Evolutionary conservation across 306 rosid species (phyloP).

Genomic region (Quillaja saponaria): DNA sequence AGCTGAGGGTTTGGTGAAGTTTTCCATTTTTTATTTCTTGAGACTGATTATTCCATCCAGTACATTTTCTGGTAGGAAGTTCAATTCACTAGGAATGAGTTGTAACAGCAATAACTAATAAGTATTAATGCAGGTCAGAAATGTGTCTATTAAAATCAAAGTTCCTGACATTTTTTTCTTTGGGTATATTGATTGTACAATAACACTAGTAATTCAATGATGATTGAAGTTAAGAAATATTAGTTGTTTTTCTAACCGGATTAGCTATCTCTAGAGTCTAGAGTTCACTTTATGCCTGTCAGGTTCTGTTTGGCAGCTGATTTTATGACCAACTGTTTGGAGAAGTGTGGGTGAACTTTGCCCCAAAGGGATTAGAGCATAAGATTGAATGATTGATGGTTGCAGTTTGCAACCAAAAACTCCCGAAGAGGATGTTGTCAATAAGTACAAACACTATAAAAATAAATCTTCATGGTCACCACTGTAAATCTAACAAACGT

Average conservation of each 20-base stretch:
- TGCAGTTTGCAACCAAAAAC: too few species aligned
- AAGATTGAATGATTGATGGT: too few species aligned
- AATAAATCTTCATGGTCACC: too few species aligned
- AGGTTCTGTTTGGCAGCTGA: too few species aligned
- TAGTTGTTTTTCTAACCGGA: background rate
- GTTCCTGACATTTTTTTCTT: background rate
- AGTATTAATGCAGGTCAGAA: constrained; percentile 36
- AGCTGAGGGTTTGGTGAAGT: constrained; percentile 46
- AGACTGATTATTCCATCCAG: constrained; percentile 31
- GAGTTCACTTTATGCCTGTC: too few species aligned
- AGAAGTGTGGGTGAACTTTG: too few species aligned
- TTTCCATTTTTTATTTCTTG: constrained; percentile 42
- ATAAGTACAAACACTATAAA: too few species aligned
- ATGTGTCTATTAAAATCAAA: constrained; percentile 24
- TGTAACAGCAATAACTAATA: constrained; percentile 36
- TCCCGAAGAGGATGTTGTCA: too few species aligned
- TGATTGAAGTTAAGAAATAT: background rate
- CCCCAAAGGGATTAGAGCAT: too few species aligned
- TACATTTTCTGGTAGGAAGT: constrained; percentile 40
- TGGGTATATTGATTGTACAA: constrained; percentile 23
- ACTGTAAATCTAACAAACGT: too few species aligned
- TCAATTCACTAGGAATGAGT: constrained; percentile 48
- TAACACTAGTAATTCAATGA: background rate
- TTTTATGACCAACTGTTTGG: too few species aligned
- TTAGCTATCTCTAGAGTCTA: background rate